A percentile compares a stretch with the other conserved stretches of the same genome.
Evolutionary conservation across 23 red algal genomes (phyloP).

Genomic region (Agarophyton chilense): DNA sequence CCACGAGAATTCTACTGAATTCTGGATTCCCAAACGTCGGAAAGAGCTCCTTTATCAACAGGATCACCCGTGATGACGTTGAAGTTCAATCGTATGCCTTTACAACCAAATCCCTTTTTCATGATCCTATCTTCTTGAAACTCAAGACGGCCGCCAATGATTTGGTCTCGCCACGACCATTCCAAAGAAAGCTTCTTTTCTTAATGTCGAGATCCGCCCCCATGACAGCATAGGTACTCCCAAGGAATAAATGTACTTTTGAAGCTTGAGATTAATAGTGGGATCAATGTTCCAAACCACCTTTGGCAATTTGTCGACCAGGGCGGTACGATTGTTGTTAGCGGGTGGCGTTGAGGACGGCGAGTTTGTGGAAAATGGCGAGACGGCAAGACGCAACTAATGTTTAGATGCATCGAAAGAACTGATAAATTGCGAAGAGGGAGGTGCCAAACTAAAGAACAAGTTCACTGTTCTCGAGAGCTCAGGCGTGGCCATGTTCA

Average conservation of each 20-base stretch:
- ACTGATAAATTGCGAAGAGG: conserved; percentile 9
- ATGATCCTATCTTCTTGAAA: conserved; percentile 36
- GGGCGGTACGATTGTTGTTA: background rate
- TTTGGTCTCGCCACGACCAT: conserved; percentile 78
- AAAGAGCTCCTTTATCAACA: conserved; percentile 99
- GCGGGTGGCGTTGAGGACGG: background rate
- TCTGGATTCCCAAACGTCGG: conserved; percentile 97
- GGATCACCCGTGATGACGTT: conserved; percentile 87
- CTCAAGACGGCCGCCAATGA: conserved; percentile 71
- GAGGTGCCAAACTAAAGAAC: background rate
- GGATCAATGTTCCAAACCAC: conserved; percentile 55
- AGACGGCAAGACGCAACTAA: background rate
- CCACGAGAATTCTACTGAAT: conserved; percentile 83
- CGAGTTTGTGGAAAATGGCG: background rate
- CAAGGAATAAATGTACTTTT: conserved; percentile 68
- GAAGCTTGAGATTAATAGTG: conserved; percentile 67
- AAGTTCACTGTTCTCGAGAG: background rate
- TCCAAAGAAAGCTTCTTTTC: conserved; percentile 36
- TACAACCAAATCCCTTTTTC: conserved; percentile 97
- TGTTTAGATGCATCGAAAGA: conserved; percentile 4
- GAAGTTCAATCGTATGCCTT: conserved; percentile 99
- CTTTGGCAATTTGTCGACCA: background rate
- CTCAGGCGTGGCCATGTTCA: background rate
- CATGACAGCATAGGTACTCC: conserved; percentile 57
- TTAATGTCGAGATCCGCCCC: conserved; percentile 73